Base-by-base conservation (phyloP, 2,329 filamentous ascomycete species). In the Diplodia corticola region DNA sequence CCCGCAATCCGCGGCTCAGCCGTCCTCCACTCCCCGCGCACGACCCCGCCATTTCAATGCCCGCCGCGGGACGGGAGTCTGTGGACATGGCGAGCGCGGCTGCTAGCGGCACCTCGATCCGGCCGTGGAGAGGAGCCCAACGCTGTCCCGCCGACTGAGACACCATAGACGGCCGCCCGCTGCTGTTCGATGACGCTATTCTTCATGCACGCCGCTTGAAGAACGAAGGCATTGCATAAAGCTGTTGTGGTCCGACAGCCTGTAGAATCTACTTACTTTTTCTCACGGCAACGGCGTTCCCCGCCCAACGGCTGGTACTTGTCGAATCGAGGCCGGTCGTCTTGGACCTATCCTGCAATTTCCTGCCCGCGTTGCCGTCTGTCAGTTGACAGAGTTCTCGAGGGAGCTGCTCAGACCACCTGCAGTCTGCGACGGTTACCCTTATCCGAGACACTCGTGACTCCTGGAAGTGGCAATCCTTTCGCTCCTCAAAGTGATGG, bases 111-210 rank as follows among this genome's bases (percentile, higher is more conserved):
- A 28, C 20, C 28, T 60, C 24, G 55, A 60, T 60, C 37, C 24
- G 37, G 40, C 12, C 57, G 24, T 44, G 57, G 28, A 10, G 13
- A 6, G 30, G 15, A 15, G 57, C 44, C 57, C 26, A 61, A 49
- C 37, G n/a, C 24, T 30, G n/a, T 49, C n/a, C 57, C 7, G 28
- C 44, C 26, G 17, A 46, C 22, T 49, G 57, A 61, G 57, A 61
- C 55, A 60, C 37, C 37, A 60, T 7, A 20, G 37, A 26, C 20
- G 55, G 40, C 40, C 40, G 26, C 37, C 40, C 37, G n/a, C 22
- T 40, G 24, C 55, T 44, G 55, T 35, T 44, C 40, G 57, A 61
- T 61, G 57, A 61, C 57, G 57, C 57, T 61, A 61, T 61, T 44
- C 57, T 49, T 49, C 57, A 49, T 61, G 57, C 57, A 61, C n/a